Evolutionary conservation across 2,329 filamentous ascomycete species (phyloP), one percentile per base, ranked within the genome.

Genomic region (Phaeosphaeriaceae sp.): DNA sequence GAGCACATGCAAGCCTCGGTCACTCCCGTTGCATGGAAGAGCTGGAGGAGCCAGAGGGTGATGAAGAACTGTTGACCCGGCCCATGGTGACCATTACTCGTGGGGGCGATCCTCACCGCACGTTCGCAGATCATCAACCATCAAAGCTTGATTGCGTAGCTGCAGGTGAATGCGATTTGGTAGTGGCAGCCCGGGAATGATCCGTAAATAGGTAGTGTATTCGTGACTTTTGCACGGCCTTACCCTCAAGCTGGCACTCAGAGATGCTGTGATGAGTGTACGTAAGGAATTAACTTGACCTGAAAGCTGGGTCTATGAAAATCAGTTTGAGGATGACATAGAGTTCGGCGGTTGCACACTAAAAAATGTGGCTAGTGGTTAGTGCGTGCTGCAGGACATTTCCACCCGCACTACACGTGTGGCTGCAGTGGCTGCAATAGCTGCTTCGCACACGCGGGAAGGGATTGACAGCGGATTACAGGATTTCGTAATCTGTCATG

Each of bases 381-480:
- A 63, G 65, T 50, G 60, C 54, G 45, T 51, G 54, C 57, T 54
- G 56, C 59, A 54, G 33, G 48, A 48, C 44, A 45, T 45, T 25
- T 31, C 24, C 10, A 13, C 36, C 22, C 48, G 48, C 33, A 41
- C 15, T 11, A n/a, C 20, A 58, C 31, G 17, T 33, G 36, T 49
- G 33, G 51, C 25, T 54, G 48, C 51, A 36, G 36, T 40, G 13
- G 36, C 25, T 27, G 25, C 36, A 41, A 19, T 41, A 41, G 36
- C n/a, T 15, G 13, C 13, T 41, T 46, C 53, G 53, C 50, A 31
- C 56, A 53, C 54, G 63, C 53, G 61, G 62, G 54, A 64, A 22
- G 42, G 51, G 49, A 50, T 54, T 69, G 65, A 70, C 66, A 68
- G 65, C 62, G 57, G 61, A 53, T 61, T 56, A 51, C 59, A 50